Conservation (phyloP, 176 grass and related monocot genomes). For the Oropetium thomaeum region DNA sequence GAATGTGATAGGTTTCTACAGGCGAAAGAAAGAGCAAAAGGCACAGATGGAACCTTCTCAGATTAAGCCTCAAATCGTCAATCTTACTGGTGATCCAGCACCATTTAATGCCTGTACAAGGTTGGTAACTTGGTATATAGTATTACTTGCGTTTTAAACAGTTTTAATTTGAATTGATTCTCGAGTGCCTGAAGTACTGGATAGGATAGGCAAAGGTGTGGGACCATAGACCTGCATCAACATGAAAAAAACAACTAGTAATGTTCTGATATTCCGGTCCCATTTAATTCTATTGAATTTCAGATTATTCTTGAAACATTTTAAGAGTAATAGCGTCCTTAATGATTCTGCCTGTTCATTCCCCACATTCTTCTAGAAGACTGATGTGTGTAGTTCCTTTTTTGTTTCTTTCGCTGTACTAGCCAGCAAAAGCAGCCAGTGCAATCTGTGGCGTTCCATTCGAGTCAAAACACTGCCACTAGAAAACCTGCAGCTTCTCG, state of each 20-base stretch:
- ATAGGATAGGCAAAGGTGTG: background rate
- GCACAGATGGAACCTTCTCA: background rate
- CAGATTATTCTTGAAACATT: background rate
- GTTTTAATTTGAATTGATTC: background rate
- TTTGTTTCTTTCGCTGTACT: background rate
- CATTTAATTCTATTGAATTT: background rate
- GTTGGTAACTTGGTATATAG: slow-evolving; percentile 29
- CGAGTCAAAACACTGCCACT: background rate
- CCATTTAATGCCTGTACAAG: background rate
- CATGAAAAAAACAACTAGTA: background rate
- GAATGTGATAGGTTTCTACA: background rate
- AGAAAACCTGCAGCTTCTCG: background rate
- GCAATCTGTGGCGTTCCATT: background rate
- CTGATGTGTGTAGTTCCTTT: background rate
- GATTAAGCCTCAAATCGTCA: slow-evolving; percentile 1
- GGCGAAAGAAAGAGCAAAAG: background rate
- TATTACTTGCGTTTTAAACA: background rate
- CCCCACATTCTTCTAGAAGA: background rate
- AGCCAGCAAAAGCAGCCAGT: background rate
- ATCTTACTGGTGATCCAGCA: background rate
- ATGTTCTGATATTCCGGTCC: background rate
- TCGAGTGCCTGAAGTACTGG: background rate
- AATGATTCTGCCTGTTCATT: background rate
- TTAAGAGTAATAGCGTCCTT: background rate
- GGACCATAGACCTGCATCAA: background rate